Conservation (phyloP, 805 yeast species). For the Barnettozyma botsteinii region DNA sequence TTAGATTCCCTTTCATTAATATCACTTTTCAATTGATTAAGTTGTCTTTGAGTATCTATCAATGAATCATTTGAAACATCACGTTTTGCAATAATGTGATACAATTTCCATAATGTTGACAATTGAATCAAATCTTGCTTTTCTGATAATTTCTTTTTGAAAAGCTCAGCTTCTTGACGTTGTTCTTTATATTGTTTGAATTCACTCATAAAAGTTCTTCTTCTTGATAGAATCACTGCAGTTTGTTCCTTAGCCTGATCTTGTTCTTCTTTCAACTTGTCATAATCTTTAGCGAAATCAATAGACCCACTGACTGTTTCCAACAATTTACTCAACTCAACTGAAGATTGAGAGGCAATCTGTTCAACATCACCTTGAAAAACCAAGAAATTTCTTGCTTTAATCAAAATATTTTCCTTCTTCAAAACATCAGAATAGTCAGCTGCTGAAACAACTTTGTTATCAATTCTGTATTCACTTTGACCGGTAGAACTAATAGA, state of each 20-base stretch:
- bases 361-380: conserved; percentile 97
- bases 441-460: conserved; percentile 49
- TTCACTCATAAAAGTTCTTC: conserved; percentile 66
- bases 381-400: conserved; percentile 87
- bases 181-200: conserved; percentile 75
- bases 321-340: conserved; percentile 63
- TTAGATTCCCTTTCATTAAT: conserved; percentile 32
- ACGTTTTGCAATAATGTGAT: conserved; percentile 45
- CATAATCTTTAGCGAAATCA: conserved; percentile 64
- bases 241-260: conserved; percentile 63
- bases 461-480: conserved; percentile 65
- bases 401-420: conserved; percentile 74
- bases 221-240: conserved; percentile 57
- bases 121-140: conserved; percentile 41
- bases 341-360: conserved; percentile 81
- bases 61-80: conserved; percentile 20
- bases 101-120: conserved; percentile 58
- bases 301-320: conserved; percentile 83
- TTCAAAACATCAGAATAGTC: conserved; percentile 65
- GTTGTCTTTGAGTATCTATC: conserved; percentile 23
- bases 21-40: conserved; percentile 29
- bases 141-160: conserved; percentile 48
- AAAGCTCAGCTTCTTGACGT: conserved; percentile 62
- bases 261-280: conserved; percentile 51
- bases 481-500: conserved; percentile 51